These are phyloP conservation scores for Dryas drummondii DNA, from an alignment of 306 rosid genomes.

Conservation along the genomic window DNA sequence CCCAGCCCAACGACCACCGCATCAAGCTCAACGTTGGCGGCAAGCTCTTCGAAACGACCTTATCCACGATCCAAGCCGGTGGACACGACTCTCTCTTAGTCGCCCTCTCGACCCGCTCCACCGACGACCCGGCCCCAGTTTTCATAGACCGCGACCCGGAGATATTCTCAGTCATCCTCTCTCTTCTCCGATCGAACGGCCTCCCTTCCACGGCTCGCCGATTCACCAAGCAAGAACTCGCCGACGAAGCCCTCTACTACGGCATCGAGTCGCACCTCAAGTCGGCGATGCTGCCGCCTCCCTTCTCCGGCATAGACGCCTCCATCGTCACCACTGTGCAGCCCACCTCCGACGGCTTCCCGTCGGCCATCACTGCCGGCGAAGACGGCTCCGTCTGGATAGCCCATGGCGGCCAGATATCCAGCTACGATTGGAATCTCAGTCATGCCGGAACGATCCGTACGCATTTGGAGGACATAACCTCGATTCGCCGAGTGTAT, in stretches of 20 bases:
- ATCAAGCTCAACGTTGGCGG: conserved; percentile 92
- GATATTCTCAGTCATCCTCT: conserved; percentile 77
- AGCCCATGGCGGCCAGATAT: conserved; percentile 83
- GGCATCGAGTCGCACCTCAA: conserved; percentile 72
- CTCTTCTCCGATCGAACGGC: conserved; percentile 71
- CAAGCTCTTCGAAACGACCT: conserved; percentile 74
- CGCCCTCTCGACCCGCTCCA: conserved; percentile 58
- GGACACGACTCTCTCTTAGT: conserved; percentile 73
- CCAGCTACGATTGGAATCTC: conserved; percentile 71
- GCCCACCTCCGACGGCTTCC: conserved; percentile 72
- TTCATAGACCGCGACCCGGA: conserved; percentile 95
- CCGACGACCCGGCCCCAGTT: conserved; percentile 47
- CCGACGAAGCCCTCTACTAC: conserved; percentile 79
- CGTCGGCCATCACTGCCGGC: conserved; percentile 57
- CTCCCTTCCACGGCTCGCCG: conserved; percentile 62
- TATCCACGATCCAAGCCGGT: conserved; percentile 65
- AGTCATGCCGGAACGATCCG: conserved; percentile 56
- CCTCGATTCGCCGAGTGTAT: conserved; percentile 67
- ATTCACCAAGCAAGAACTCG: conserved; percentile 76
- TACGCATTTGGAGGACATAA: conserved; percentile 68
- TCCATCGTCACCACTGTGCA: conserved; percentile 45
- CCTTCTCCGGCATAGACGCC: conserved; percentile 74
- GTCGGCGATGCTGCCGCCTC: conserved; percentile 56
- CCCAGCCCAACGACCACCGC: conserved; percentile 45
- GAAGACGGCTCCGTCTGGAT: conserved; percentile 80